Evolutionary conservation across 176 grass and related monocot genomes (phyloP).

Genomic region (Oryza longistaminata): DNA sequence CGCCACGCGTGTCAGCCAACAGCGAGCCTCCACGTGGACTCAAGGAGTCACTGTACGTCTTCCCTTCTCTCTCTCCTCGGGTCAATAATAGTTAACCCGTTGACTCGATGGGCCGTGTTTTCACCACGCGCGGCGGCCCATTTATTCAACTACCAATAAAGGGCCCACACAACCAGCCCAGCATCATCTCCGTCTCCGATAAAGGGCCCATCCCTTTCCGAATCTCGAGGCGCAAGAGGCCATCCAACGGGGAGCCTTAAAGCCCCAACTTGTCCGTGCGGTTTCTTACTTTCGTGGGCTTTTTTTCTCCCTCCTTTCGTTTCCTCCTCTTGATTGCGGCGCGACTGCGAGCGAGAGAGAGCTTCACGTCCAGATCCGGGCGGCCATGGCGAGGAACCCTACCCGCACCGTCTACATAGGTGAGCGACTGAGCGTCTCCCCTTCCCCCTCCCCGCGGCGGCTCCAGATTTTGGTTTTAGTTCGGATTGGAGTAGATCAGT

Average conservation of each 20-base stretch:
- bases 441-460: neutral
- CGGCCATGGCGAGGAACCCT: conserved; percentile 52
- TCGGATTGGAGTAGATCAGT: neutral
- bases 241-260: neutral
- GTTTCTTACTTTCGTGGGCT: neutral
- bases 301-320: no score
- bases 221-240: conserved; percentile 22
- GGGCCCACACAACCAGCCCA: neutral
- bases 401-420: conserved; percentile 61
- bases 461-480: neutral
- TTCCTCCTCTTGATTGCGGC: neutral
- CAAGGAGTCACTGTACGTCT: no score
- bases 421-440: conserved; percentile 17
- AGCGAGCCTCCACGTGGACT: neutral
- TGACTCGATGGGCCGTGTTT: neutral
- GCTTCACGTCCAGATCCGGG: conserved; percentile 7
- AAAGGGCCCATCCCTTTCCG: neutral
- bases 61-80: no score
- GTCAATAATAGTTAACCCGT: neutral
- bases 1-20: conserved; percentile 38
- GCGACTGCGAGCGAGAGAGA: neutral
- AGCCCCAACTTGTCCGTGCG: neutral
- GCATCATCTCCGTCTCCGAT: neutral
- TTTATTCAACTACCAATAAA: neutral
- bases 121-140: no score